These are phyloP conservation scores for Anethum foeniculum DNA, from an alignment of 140 eudicot genomes.

Conservation along the genomic window DNA sequence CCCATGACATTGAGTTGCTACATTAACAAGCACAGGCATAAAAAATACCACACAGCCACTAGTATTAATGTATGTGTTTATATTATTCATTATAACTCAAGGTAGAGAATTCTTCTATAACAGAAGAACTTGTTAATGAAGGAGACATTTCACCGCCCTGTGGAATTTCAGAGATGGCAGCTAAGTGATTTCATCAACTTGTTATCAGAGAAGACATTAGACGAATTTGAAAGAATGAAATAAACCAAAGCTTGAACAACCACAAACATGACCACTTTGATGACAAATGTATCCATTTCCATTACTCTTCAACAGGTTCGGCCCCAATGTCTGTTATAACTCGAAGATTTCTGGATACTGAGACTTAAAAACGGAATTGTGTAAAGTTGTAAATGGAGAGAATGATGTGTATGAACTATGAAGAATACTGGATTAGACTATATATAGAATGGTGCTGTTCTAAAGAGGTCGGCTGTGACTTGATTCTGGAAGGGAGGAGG, in stretches of 20 bases:
- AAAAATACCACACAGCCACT: neutral
- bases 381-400: neutral
- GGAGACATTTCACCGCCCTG: slow-evolving; percentile 36
- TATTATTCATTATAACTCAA: neutral
- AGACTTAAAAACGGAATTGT: neutral
- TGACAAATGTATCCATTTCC: slow-evolving; percentile 15
- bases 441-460: slow-evolving; percentile 1
- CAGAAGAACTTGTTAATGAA: slow-evolving; percentile 5
- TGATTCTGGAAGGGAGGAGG: neutral
- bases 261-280: slow-evolving; percentile 38
- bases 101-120: neutral
- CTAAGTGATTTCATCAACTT: slow-evolving; percentile 45
- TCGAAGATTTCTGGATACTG: neutral
- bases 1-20: neutral
- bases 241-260: slow-evolving; percentile 48
- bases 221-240: slow-evolving; percentile 38
- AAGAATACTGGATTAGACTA: neutral
- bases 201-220: slow-evolving; percentile 34
- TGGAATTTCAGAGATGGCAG: slow-evolving; percentile 48
- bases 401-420: neutral
- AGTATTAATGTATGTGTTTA: neutral
- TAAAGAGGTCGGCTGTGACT: neutral
- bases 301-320: neutral
- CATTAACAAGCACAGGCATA: neutral
- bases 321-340: neutral